Conservation (phyloP, 2,329 filamentous ascomycete species). For the Sporothrix brasiliensis region DNA sequence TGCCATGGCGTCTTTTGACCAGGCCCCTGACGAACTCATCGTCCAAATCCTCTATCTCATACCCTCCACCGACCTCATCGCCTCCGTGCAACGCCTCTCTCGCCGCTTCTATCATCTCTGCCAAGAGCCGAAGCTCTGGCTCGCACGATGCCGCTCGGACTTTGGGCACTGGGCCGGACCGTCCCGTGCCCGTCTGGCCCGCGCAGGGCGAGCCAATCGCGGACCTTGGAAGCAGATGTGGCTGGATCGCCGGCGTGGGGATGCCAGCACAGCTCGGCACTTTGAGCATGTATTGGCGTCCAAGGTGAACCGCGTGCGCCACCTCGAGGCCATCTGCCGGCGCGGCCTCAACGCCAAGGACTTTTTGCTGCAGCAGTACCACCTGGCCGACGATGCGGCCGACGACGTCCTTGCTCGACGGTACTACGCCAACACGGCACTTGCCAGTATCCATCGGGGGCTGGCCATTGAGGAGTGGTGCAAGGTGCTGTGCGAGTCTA, state of each 20-base stretch:
- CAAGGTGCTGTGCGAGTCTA: constrained; percentile 50
- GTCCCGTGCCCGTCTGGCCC: constrained; percentile 61
- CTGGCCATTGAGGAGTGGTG: constrained; percentile 79
- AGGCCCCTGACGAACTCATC: constrained; percentile 81
- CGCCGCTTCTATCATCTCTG: constrained; percentile 66
- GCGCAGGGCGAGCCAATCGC: constrained; percentile 55
- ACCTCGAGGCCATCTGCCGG: constrained; percentile 69
- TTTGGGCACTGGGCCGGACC: constrained; percentile 76
- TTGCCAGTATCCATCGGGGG: constrained; percentile 79
- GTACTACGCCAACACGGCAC: constrained; percentile 72
- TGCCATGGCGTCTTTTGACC: constrained; percentile 46
- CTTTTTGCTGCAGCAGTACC: constrained; percentile 69
- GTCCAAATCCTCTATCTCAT: constrained; percentile 71
- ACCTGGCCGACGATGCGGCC: constrained; percentile 58
- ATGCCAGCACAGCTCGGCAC: constrained; percentile 54
- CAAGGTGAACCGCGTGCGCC: constrained; percentile 68
- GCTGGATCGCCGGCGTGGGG: constrained; percentile 56
- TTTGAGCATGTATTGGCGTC: constrained; percentile 71
- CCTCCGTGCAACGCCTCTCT: constrained; percentile 57
- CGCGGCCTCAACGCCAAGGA: constrained; percentile 90
- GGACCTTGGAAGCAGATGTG: constrained; percentile 77
- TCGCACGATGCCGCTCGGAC: constrained; percentile 66
- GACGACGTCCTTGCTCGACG: constrained; percentile 78
- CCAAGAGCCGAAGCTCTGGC: constrained; percentile 78
- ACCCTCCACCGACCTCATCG: constrained; percentile 59